Conservation (phyloP, 2,329 filamentous ascomycete genomes). For the Xylaria sp. region DNA sequence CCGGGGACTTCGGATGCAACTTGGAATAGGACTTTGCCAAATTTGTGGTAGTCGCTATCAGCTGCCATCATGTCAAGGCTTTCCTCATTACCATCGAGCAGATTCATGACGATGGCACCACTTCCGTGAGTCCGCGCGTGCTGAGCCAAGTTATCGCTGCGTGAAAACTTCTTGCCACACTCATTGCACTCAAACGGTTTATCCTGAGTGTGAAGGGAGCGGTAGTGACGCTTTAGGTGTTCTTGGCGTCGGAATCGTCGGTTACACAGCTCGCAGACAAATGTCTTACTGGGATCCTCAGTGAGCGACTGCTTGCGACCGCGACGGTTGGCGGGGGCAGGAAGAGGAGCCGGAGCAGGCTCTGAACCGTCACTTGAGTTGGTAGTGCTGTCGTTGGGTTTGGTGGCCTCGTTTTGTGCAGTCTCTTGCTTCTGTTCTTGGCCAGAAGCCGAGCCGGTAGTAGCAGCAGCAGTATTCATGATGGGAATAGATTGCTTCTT, state of each 20-base stretch:
- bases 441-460: slow-evolving; percentile 45
- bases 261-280: slow-evolving; percentile 94
- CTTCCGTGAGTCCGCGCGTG: slow-evolving; percentile 92
- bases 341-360: slow-evolving; percentile 50
- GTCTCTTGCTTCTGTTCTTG: slow-evolving; percentile 44
- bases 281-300: slow-evolving; percentile 97
- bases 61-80: slow-evolving; percentile 51
- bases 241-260: slow-evolving; percentile 98
- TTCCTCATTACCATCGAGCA: slow-evolving; percentile 74
- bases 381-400: slow-evolving; percentile 45
- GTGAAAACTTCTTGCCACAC: slow-evolving; percentile 99
- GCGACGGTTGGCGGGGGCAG: slow-evolving; percentile 78
- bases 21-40: slow-evolving; percentile 82
- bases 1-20: slow-evolving; percentile 75
- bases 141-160: slow-evolving; percentile 95
- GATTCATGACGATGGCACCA: slow-evolving; percentile 88
- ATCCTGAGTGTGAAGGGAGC: slow-evolving; percentile 96
- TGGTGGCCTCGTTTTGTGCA: slow-evolving; percentile 44
- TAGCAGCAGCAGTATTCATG: slow-evolving; percentile 47
- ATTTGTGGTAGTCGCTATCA: slow-evolving; percentile 67
- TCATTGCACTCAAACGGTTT: slow-evolving; percentile 98
- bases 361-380: slow-evolving; percentile 51
- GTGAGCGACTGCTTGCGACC: slow-evolving; percentile 98
- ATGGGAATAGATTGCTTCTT: slow-evolving; percentile 53
- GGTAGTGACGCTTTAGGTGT: slow-evolving; percentile 97